Percentiles rank a stretch among this genome's conserved stretches.
Conservation (phyloP, 805 yeast genomes). For the Candida vartiovaarae region DNA sequence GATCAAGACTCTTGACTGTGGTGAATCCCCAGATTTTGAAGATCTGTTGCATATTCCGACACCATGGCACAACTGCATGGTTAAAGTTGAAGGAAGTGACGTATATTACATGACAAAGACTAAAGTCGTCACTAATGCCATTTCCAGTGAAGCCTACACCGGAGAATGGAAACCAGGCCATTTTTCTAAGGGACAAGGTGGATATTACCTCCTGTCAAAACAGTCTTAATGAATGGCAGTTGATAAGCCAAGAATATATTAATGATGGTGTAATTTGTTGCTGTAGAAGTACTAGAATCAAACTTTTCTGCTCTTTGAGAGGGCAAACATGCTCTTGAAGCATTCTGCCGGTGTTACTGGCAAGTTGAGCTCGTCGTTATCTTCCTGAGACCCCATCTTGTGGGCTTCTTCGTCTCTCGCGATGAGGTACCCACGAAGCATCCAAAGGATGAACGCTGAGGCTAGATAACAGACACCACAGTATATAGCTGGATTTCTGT, state of each 20-base stretch:
- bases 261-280: too few relatives aligned
- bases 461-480: slow-evolving; percentile 48
- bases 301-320: slow-evolving; percentile 9
- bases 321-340: slow-evolving; percentile 6
- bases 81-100: slow-evolving; percentile 32
- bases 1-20: slow-evolving; percentile 33
- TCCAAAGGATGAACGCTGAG: slow-evolving; percentile 34
- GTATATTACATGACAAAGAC: slow-evolving; percentile 30
- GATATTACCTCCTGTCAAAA: slow-evolving; percentile 12
- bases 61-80: slow-evolving; percentile 58
- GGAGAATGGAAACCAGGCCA: slow-evolving; percentile 31
- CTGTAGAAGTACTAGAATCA: neutral
- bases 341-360: slow-evolving; percentile 6
- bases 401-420: slow-evolving; percentile 37
- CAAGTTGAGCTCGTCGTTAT: slow-evolving; percentile 22
- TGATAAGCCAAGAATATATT: too few relatives aligned
- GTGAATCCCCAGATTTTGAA: slow-evolving; percentile 37
- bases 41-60: slow-evolving; percentile 58
- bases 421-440: slow-evolving; percentile 49
- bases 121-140: slow-evolving; percentile 29
- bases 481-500: slow-evolving; percentile 47
- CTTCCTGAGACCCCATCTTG: slow-evolving; percentile 19
- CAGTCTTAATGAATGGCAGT: too few relatives aligned
- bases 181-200: slow-evolving; percentile 28
- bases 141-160: slow-evolving; percentile 25